Base-by-base conservation (phyloP, 805 yeast genomes). In the Candida morakotiae region DNA sequence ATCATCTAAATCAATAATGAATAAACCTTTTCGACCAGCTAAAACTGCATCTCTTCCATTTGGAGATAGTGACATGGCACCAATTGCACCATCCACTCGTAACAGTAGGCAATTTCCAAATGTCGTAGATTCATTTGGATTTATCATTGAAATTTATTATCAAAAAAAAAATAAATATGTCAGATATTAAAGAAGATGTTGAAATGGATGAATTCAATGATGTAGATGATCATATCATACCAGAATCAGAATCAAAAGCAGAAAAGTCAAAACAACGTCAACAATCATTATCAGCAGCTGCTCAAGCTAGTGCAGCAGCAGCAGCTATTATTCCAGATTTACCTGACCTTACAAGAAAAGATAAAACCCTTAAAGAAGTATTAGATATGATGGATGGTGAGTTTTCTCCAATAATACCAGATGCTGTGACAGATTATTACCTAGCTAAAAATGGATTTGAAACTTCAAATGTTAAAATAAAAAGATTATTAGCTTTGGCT, bases 361-460 rank as follows among this genome's bases (percentile, higher is more conserved):
- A 87, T 53, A 85, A 84, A 51, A 81, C 93, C 0, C 64, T 93
- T 37, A 78, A 82, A 48, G 98, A 93, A 49, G 81, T 93, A 24
- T 67, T 93, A 20, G 83, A 82, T 23, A 69, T 88, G 70, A 83
- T 93, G 91, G 95, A 87, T 46, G 69, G 63, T 2, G 96, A 88
- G 41, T 87, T 82, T 56, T 87, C 96, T 3, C 98, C 98, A 2
- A 82, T 91, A 23, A 93, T 93, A 28, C 98, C 98, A 0, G 98
- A 93, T 56, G 89, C 95, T 0, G 97, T 93, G 9, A 85, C 96
- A 0, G 97, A 91, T 54, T 93, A 88, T 56, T 93, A 91, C 52
- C 63, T 91, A 36, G 77, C 87, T 17, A 82, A 83, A 52, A 83
- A 87, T 44, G 97, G 97, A 27, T 81, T 93, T 50, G 83, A 81